Evolutionary conservation across 2,329 filamentous ascomycete genomes (phyloP).

Genomic region (Microascus cirrosus): DNA sequence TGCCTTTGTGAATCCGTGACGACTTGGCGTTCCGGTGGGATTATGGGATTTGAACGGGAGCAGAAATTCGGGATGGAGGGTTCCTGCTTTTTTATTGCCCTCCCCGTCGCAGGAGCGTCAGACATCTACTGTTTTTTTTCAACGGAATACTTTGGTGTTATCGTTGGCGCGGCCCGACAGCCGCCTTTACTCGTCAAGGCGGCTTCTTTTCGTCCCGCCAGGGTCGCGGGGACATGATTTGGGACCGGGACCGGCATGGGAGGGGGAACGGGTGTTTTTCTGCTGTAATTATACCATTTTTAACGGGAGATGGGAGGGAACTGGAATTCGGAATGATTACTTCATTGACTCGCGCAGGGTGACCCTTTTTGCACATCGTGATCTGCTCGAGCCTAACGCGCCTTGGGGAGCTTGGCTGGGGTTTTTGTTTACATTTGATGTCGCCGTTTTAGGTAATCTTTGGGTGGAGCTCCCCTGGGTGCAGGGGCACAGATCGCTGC

Average conservation of each 20-base stretch:
- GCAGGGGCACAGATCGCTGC: too few species aligned
- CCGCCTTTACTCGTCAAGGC: too few species aligned
- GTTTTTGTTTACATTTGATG: neutral
- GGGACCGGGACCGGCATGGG: neutral
- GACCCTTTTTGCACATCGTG: too few species aligned
- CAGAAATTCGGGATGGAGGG: neutral
- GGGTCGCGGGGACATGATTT: neutral
- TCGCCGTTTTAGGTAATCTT: neutral
- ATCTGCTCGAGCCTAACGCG: neutral
- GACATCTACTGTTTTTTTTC: too few species aligned
- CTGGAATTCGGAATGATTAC: neutral
- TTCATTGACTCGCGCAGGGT: neutral
- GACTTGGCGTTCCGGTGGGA: conserved; percentile 3
- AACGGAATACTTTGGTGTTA: neutral
- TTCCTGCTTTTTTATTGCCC: neutral
- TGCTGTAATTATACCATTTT: conserved; percentile 5
- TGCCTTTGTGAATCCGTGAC: neutral
- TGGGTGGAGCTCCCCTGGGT: neutral
- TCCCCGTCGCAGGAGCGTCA: neutral
- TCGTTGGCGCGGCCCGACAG: too few species aligned
- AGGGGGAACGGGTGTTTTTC: neutral
- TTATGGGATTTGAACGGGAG: neutral
- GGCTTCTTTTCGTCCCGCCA: neutral
- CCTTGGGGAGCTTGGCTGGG: neutral
- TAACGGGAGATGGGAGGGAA: neutral